These are phyloP conservation scores for Colletotrichum caudatum DNA, from an alignment of 2,329 filamentous ascomycete species.

Conservation along the genomic window DNA sequence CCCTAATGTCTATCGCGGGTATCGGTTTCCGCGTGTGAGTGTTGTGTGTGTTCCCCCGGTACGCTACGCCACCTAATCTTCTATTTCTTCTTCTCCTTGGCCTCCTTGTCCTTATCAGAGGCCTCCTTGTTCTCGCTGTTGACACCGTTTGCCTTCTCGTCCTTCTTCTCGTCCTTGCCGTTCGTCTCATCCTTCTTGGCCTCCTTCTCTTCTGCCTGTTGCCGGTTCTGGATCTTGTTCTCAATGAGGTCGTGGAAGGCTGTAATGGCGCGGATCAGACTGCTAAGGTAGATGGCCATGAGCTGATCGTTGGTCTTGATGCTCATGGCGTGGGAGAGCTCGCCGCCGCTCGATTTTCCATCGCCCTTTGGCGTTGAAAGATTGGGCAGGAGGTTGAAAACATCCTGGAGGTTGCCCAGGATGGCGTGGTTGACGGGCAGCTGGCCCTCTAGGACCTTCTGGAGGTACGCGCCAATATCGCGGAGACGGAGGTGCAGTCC, in stretches of 20 bases:
- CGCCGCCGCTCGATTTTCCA: conserved; percentile 74
- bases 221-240: conserved; percentile 99
- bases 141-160: conserved; percentile 55
- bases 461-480: conserved; percentile 94
- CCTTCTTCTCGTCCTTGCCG: conserved; percentile 70
- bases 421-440: conserved; percentile 98
- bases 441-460: conserved; percentile 93
- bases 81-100: conserved; percentile 66
- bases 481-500: conserved; percentile 93
- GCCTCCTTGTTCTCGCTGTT: conserved; percentile 63
- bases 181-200: conserved; percentile 80
- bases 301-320: conserved; percentile 99
- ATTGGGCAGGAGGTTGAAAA: conserved; percentile 98
- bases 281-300: conserved; percentile 97
- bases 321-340: conserved; percentile 96
- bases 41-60: conserved; percentile 19
- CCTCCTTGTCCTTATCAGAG: conserved; percentile 59
- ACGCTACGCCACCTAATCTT: conserved; percentile 11
- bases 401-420: conserved; percentile 97
- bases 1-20: conserved; percentile 39
- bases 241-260: conserved; percentile 99
- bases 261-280: conserved; percentile 95
- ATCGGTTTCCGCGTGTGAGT: conserved; percentile 34
- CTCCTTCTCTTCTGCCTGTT: conserved; percentile 96
- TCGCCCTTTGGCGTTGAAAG: conserved; percentile 84